Base-by-base conservation (phyloP, 2,329 filamentous ascomycete genomes). In the Diplocarpon rosae region DNA sequence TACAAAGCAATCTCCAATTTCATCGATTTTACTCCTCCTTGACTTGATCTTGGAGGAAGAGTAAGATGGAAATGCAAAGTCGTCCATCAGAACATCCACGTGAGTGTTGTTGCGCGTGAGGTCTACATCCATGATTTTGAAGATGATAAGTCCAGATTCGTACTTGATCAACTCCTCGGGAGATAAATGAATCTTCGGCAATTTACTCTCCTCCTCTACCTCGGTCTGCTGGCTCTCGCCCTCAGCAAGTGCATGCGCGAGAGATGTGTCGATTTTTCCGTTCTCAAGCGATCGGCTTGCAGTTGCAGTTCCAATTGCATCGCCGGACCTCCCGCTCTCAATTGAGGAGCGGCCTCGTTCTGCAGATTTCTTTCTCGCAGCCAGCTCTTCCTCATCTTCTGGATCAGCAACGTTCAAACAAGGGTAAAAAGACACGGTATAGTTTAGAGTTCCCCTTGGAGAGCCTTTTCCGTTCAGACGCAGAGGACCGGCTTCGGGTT, bases 1-100 rank as follows among this genome's bases (percentile, higher is more conserved):
- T 48, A 98, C 85, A 65, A 98, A 88, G 43, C 88, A 92, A 65
- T 98, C 92, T 39, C 90, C 89, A 59, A 89, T 88, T 65, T 98
- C 92, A 55, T 92, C 85, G 63, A 96, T 87, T 42, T 77, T 84
- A 59, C 80, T 75, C 10, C 72, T 68, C 55, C 73, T 82, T 33
- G 72, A 75, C 58, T 77, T 80, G 28, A 88, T 82, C 52, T 80
- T 86, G 1, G 84, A 79, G 10, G 88, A 93, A 1, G 77, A 73
- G 62, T 95, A 96, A 0, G 88, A 84, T 0, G 92, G 83, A 67
- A 92, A 96, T 28, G 86, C 77, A 75, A 92, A 88, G 62, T 98
- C 92, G 63, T 98, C 92, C 63, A 96, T 92, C 51, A 90, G 70
- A 7, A 98, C 39, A 17, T 98, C 88, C 16, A 98, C 70, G 50